Base-by-base conservation (phyloP, 2,329 filamentous ascomycete genomes). In the Fusarium beomiforme region DNA sequence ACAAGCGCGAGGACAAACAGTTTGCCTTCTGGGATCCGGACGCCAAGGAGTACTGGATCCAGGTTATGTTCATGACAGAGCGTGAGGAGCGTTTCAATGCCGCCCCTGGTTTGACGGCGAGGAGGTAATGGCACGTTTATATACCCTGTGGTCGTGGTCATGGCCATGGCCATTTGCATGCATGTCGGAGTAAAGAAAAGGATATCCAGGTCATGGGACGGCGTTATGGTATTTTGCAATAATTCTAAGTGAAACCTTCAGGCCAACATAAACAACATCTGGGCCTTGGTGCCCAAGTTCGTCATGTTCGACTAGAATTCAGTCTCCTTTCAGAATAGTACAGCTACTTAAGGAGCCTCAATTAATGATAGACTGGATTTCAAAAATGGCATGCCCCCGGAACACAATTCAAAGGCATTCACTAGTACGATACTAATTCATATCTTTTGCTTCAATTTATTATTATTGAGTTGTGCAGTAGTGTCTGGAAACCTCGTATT, bases 11-110 rank as follows among this genome's bases (percentile, higher is more conserved):
- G 73, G 95, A 93, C 62, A 89, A 91, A 77, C 96, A 95, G 82
- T 99, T 95, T 88, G 92, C 90, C 58, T 98, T 95, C 91, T 99
- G 95, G 86, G 96, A 99, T 82, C 91, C 92, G 67, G 96, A 99
- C 81, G 90, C 92, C 70, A 97, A 97, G 86, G 95, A 98, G 85
- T 99, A 97, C 79, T 98, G 94, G 93, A 89, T 98, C 42, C 96
- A 98, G 85, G 88, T 99, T 72, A 93, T 98, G 86, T 99, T 98
- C 84, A 96, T 98, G 89, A 98, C 96, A 41, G 96, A 99, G 86
- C 90, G 96, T 71, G 96, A 98, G 83, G 95, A 98, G 87, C 87
- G 94, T 67, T 98, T 91, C 71, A 90, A 89, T 53, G 88, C 89
- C 21, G 89, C 90, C 58, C 89, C 89, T 1, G 89, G 89, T 16